Evolutionary conservation across 306 rosid genomes (phyloP), one percentile per base, ranked within the genome.

Genomic region (Sicyos baderoa): DNA sequence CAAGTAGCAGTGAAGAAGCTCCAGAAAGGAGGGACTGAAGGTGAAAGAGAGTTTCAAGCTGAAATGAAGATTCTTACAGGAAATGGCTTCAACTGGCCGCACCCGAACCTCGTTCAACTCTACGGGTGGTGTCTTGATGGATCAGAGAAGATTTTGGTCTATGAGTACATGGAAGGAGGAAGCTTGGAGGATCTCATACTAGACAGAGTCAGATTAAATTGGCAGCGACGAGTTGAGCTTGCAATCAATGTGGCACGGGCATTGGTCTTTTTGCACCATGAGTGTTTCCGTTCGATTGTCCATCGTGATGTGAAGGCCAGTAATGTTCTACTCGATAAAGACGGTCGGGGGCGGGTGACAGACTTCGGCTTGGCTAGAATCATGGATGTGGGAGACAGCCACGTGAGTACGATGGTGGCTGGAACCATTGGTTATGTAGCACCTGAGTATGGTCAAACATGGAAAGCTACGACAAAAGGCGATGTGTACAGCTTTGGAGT

Each of bases 371-470:
- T 93, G 47, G 97, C 99, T 0, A 82, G 99, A 75, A 75, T 86
- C 35, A 96, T 93, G 51, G 93, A 88, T 70, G 82, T 32, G 2
- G 97, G 97, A 50, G 89, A 88, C 67, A 93, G 90, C 76, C 97
- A 93, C 71, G 99, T 93, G 51, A 93, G 96, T 80, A 93, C 97
- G n/a, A 83, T 86, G 85, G 90, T 93, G 62, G 99, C 99, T 0
- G 99, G 97, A 53, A 93, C 99, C 5, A 75, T 93, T 19, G 99
- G 99, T 11, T 93, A 93, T 61, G 97, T 93, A 72, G 99, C 97
- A 35, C 96, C 97, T 0, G 97, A 93, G 75, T 90, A 90, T 76
- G 96, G 96, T 21, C 99, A 93, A 57, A 93, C 96, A 71, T 90
- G 97, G 97, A 89, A 84, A 65, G 99, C 99, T 6, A 90, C 95